Conservation (phyloP, 805 yeast species). For the Wickerhamomyces bovis region DNA sequence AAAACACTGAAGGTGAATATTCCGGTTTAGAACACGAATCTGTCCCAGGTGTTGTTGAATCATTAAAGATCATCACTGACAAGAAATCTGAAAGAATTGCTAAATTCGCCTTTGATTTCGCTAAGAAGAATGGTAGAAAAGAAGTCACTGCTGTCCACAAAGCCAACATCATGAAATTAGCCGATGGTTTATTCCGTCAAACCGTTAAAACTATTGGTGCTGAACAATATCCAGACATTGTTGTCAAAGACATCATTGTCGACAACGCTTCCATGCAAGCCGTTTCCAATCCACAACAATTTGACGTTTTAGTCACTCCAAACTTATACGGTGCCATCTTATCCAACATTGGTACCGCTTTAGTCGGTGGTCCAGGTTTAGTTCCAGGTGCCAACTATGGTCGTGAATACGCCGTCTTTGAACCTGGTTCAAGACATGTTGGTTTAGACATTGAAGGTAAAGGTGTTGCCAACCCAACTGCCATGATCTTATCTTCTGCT, state of each 20-base stretch:
- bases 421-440: slow-evolving; percentile 99
- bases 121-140: slow-evolving; percentile 85
- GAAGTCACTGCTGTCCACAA: slow-evolving; percentile 95
- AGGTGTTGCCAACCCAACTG: slow-evolving; percentile 96
- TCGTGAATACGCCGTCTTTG: slow-evolving; percentile 95
- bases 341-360: slow-evolving; percentile 96
- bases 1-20: slow-evolving; percentile 98
- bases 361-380: slow-evolving; percentile 96
- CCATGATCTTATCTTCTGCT: slow-evolving; percentile 87
- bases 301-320: slow-evolving; percentile 96
- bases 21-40: slow-evolving; percentile 98
- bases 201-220: slow-evolving; percentile 85
- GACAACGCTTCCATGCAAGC: slow-evolving; percentile 99
- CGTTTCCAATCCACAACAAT: slow-evolving; percentile 96
- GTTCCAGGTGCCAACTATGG: slow-evolving; percentile 99
- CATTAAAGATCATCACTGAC: slow-evolving; percentile 90
- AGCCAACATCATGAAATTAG: slow-evolving; percentile 98
- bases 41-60: slow-evolving; percentile 96
- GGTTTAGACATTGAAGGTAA: slow-evolving; percentile 94
- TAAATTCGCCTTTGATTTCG: slow-evolving; percentile 94
- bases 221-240: slow-evolving; percentile 78
- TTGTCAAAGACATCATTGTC: slow-evolving; percentile 88
- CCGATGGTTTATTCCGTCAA: slow-evolving; percentile 95
- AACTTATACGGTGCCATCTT: slow-evolving; percentile 96
- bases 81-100: slow-evolving; percentile 96